Base-by-base conservation (phyloP, 176 grass and related monocot species). In the Cenchrus americanus region DNA sequence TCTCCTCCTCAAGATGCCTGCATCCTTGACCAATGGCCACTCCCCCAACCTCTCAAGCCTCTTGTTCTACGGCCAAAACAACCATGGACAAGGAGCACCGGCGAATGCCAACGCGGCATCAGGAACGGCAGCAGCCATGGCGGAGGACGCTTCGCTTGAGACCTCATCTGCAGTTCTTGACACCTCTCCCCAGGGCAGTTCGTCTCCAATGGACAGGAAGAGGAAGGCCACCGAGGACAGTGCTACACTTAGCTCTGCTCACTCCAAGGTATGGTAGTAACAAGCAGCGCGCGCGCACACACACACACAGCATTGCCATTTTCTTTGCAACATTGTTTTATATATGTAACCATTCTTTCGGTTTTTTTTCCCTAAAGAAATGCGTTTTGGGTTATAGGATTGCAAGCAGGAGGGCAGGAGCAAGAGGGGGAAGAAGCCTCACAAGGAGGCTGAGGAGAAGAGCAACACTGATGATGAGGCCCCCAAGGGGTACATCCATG, bases 401-500 rank as follows among this genome's bases (percentile, higher is more conserved):
- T 86, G 50, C 83, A 95, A 95, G 48, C 71, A 72, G 77, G 88
- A 91, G 78, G 80, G 70, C 34, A 94, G 90, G 87, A 87, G 52
- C 75, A 92, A 73, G 80, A 94, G 78, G 75, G 86, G 63, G 52
- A 97, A 87, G 78, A 91, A 32, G 74, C 18, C 54, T 18, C 76
- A 47, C 61, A 94, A 86, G 73, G 82, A 84, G 62, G 32, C 58
- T 23, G 63, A 82, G 80, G 89, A 91, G 85, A 87, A 87, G 81
- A 80, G 88, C 84, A 67, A 59, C 26, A 82, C 73, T 75, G 88
- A 91, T 23, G 88, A 90, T 44, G 88, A 91, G 67, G 66, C 88
- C 68, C 86, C 88, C 60, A 86, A 79, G 69, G 96, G 91, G 15
- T 98, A 92, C 84, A 95, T 98, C 54, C 96, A 98, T 90, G 96